phyloP scores from a whole-genome alignment of 108 stramenopile genomes.

The Cyclostephanos tholiformis region DNA sequence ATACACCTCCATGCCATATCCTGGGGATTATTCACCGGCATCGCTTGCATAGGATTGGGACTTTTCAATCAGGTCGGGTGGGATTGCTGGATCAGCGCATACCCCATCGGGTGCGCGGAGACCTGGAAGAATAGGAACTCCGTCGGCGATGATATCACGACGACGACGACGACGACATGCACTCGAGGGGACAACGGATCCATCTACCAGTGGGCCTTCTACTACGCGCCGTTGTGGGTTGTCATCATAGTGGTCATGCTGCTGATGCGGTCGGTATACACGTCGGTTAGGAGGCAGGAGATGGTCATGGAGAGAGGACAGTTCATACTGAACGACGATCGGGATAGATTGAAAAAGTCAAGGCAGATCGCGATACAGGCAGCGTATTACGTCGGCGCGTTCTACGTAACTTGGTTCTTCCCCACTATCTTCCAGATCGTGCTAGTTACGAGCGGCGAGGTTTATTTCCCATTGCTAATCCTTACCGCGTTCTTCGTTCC shows the following conservation, averaged over 20 bases:
- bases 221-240: slow-evolving; percentile 31
- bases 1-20: slow-evolving; percentile 4
- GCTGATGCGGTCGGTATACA: slow-evolving; percentile 25
- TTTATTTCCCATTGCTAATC: slow-evolving; percentile 17
- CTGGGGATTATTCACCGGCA: slow-evolving; percentile 9
- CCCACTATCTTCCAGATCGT: slow-evolving; percentile 29
- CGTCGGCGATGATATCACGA: too few species aligned
- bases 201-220: slow-evolving; percentile 33
- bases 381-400: slow-evolving; percentile 25
- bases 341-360: background rate
- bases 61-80: slow-evolving; percentile 14
- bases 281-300: slow-evolving; percentile 24
- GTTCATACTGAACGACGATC: background rate
- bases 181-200: slow-evolving; percentile 26
- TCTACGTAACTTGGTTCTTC: slow-evolving; percentile 25
- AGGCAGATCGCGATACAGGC: slow-evolving; percentile 14
- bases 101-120: slow-evolving; percentile 12
- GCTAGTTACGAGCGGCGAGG: slow-evolving; percentile 14
- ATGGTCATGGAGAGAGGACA: background rate
- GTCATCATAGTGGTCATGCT: slow-evolving; percentile 15
- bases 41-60: background rate
- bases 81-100: slow-evolving; percentile 25
- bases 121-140: slow-evolving; percentile 21
- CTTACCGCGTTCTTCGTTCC: slow-evolving; percentile 25
- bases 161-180: slow-evolving; percentile 13